Evolutionary conservation across 169 alveolate species (phyloP), one percentile per base, ranked within the genome.

Genomic region (Miamiensis avidus): DNA sequence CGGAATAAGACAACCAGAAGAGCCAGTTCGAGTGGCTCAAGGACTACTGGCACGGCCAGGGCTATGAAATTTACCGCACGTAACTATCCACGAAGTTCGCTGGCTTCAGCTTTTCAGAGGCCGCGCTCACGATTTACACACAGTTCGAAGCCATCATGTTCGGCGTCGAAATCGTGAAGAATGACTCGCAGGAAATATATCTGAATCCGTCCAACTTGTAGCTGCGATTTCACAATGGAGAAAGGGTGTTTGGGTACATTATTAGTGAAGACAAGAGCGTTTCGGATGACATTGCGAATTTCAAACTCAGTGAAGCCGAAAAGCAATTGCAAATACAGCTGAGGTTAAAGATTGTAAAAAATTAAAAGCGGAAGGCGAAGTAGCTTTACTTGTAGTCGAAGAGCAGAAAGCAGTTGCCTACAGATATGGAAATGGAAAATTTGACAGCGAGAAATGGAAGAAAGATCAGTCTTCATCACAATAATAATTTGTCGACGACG

Each of bases 1-100:
- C 85, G 1, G 87, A 91, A 49, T 11, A 49, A 49, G 69, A 72
- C 95, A 94, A 34, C 89, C 92, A 31, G 82, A 89, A 29, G 85
- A 91, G 34, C 74, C 78, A 32, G 86, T 90, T 77, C 74, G 87
- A 85, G 34, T 95, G 97, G 96, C 92, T 95, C 65, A 74, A 82
- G 27, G 96, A 95, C 77, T 95, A 95, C 84, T 93, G 95, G 92
- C 89, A 88, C 65, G 97, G 97, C 6, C 91, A 93, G 78, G 94
- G 90, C 31, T 93, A 84, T 88, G 97, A 95, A 89, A 95, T 95
- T 0, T 95, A 95, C 87, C 87, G 92, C 77, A 89, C 91, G 6
- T 87, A 87, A 29, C 76, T 92, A 15, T 91, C 94, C 1, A 75
- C 85, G 30, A 75, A 88, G 27, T 87, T 85, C 78, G 74, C 91